A percentile compares a stretch with the other conserved stretches of the same genome.
phyloP scores from a whole-genome alignment of 768 basidiomycete genomes.

The Lepiota venenata region DNA sequence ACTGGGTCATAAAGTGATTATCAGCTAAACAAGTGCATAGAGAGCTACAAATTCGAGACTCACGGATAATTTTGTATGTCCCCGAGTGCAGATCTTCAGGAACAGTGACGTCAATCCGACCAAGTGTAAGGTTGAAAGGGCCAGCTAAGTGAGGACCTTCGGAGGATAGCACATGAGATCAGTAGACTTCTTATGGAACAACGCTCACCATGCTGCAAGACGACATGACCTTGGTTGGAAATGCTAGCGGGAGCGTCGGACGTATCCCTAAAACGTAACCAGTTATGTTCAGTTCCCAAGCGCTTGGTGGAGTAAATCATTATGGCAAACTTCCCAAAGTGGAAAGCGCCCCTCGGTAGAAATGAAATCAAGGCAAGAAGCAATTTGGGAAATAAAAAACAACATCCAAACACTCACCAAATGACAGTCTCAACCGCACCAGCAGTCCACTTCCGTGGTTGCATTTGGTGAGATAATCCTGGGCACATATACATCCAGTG shows the following conservation, averaged over 20 bases:
- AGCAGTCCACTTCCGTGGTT: conserved; percentile 25
- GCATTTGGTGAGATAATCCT: conserved; percentile 24
- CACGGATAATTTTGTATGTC: conserved; percentile 39
- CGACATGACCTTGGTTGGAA: conserved; percentile 35
- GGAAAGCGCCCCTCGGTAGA: no score
- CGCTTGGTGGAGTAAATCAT: no score
- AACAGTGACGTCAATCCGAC: conserved; percentile 31
- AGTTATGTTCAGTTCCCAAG: neutral
- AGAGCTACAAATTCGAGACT: conserved; percentile 19
- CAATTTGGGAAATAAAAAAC: neutral
- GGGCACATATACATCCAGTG: conserved; percentile 29
- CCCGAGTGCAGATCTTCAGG: conserved; percentile 29
- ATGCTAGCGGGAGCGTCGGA: conserved; percentile 35
- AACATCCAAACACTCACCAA: conserved; percentile 23
- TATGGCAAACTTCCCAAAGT: no score
- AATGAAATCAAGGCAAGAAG: no score
- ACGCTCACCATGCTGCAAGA: conserved; percentile 27
- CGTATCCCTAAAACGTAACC: conserved; percentile 29
- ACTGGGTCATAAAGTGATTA: conserved; percentile 24
- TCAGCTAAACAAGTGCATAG: neutral
- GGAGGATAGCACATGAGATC: conserved; percentile 12
- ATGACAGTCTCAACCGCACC: conserved; percentile 23
- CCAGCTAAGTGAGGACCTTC: conserved; percentile 14
- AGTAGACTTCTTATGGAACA: conserved; percentile 13
- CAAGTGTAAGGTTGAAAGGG: conserved; percentile 32